Base-by-base conservation (phyloP, 2,329 filamentous ascomycete genomes). In the Fusarium mangiferae region DNA sequence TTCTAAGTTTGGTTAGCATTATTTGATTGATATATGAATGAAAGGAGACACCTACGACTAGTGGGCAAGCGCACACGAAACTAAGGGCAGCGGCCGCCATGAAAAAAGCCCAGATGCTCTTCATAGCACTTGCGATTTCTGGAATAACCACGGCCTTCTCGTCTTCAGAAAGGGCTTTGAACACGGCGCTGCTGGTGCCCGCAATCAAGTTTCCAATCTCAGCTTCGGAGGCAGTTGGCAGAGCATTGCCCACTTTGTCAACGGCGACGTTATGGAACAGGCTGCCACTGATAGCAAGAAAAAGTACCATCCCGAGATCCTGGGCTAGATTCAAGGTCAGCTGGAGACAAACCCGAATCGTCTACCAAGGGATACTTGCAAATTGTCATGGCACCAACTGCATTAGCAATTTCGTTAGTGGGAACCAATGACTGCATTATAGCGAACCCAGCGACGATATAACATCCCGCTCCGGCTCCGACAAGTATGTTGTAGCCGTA, bases 241-340 rank as follows among this genome's bases (percentile, higher is more conserved):
- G 38, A 2, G 62, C 35, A 2, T 22, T 30, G 33, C 57, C 33
- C 3, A 65, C 57, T 39, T 35, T 49, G 5, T 33, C 15, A 2
- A 54, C 36, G 5, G 57, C 46, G 11, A 62, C 30, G 9, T 65
- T 65, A 11, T 65, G 62, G 33, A 62, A 62, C 14, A 65, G 9
- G 12, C 22, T 62, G 18, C 62, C 62, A 9, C 62, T 33, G 1
- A 65, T 18, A 4, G 57, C 46, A 0, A 65, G 45, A 15, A 62
- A 62, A 0, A 65, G 46, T 2, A 62, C 62, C 62, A 65, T 65
- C 3, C 62, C 62, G 9, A 65, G n/a, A 13, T 65, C 48, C 18
- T 65, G 62, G 6, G 39, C 62, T 65, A 20, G 2, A 33, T 0
- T 5, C 2, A 15, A 26, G 13, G 13, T 35, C 2, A 57, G 28